A percentile compares a stretch with the other conserved stretches of the same genome.
These are phyloP conservation scores for Piedraia hortae DNA, from an alignment of 2,329 filamentous ascomycete genomes.

Conservation along the genomic window DNA sequence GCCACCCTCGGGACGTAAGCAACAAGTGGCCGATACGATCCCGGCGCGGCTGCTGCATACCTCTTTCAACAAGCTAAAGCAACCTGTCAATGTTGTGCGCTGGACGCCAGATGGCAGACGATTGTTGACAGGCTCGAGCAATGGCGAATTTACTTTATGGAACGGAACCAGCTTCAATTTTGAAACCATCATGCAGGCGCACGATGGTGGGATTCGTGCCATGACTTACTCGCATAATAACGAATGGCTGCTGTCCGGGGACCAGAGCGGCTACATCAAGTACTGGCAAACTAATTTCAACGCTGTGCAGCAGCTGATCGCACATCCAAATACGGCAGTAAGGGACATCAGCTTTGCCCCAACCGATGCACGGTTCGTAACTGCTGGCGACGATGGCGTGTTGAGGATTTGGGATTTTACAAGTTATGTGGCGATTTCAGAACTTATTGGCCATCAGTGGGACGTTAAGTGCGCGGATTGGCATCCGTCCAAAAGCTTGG, in stretches of 20 bases:
- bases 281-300: slow-evolving; percentile 99
- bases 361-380: slow-evolving; percentile 86
- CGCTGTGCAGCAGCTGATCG: slow-evolving; percentile 84
- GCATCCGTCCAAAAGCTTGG: slow-evolving; percentile 81
- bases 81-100: slow-evolving; percentile 84
- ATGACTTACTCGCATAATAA: slow-evolving; percentile 79
- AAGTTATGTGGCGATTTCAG: slow-evolving; percentile 53
- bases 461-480: slow-evolving; percentile 92
- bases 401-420: slow-evolving; percentile 95
- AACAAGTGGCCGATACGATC: slow-evolving; percentile 57
- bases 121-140: slow-evolving; percentile 76
- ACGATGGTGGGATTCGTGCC: slow-evolving; percentile 64
- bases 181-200: slow-evolving; percentile 95
- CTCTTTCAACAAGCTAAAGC: slow-evolving; percentile 95
- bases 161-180: slow-evolving; percentile 99
- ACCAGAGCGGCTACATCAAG: slow-evolving; percentile 85
- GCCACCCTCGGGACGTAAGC: slow-evolving; percentile 48
- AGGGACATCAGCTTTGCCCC: slow-evolving; percentile 81
- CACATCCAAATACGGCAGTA: slow-evolving; percentile 56
- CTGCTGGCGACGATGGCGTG: slow-evolving; percentile 75
- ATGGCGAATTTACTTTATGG: slow-evolving; percentile 94
- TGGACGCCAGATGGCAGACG: slow-evolving; percentile 93
- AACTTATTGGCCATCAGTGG: slow-evolving; percentile 84
- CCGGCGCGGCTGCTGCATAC: slow-evolving; percentile 90
- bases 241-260: slow-evolving; percentile 88